Percentiles rank a stretch among this genome's conserved stretches.
These are phyloP conservation scores for Elongisporangium anandrum DNA, from an alignment of 352 stramenopile genomes.

Conservation along the genomic window DNA sequence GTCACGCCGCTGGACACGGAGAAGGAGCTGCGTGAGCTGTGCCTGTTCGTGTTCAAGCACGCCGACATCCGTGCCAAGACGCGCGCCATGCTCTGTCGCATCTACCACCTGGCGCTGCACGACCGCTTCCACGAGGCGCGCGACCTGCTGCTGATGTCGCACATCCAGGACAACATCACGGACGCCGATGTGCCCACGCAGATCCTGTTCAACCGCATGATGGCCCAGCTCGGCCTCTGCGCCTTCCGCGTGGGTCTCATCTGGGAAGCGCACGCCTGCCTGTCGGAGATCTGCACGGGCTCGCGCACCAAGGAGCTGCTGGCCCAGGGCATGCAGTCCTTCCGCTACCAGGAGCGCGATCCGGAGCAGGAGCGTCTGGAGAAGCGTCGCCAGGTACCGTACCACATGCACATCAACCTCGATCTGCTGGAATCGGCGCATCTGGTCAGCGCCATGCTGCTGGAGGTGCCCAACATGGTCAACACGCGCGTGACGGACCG, in stretches of 20 bases:
- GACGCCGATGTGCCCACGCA: conserved; percentile 92
- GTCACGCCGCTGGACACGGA: conserved; percentile 57
- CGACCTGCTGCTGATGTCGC: conserved; percentile 98
- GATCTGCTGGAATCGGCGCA: conserved; percentile 98
- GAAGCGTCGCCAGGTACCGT: conserved; percentile 95
- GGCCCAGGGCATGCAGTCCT: conserved; percentile 92
- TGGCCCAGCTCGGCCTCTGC: conserved; percentile 92
- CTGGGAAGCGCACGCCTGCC: conserved; percentile 95
- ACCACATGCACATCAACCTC: conserved; percentile 99
- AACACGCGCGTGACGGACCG: conserved; percentile 74
- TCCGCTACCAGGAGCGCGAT: conserved; percentile 93
- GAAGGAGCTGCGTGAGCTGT: conserved; percentile 87
- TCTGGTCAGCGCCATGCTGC: conserved; percentile 97
- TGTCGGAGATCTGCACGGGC: conserved; percentile 95
- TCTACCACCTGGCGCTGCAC: conserved; percentile 97
- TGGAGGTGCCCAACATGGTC: conserved; percentile 98
- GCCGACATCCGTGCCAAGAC: conserved; percentile 92
- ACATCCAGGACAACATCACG: conserved; percentile 96
- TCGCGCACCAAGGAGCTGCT: conserved; percentile 95
- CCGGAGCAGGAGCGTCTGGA: conserved; percentile 97
- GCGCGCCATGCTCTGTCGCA: conserved; percentile 97
- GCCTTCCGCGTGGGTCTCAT: conserved; percentile 96
- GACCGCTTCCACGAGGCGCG: conserved; percentile 98
- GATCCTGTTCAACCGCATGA: conserved; percentile 97
- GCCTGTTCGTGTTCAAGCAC: conserved; percentile 92